A percentile compares a stretch with the other conserved stretches of the same genome.
These are phyloP conservation scores for Calonectria montana DNA, from an alignment of 2,329 filamentous ascomycete species.

Conservation along the genomic window DNA sequence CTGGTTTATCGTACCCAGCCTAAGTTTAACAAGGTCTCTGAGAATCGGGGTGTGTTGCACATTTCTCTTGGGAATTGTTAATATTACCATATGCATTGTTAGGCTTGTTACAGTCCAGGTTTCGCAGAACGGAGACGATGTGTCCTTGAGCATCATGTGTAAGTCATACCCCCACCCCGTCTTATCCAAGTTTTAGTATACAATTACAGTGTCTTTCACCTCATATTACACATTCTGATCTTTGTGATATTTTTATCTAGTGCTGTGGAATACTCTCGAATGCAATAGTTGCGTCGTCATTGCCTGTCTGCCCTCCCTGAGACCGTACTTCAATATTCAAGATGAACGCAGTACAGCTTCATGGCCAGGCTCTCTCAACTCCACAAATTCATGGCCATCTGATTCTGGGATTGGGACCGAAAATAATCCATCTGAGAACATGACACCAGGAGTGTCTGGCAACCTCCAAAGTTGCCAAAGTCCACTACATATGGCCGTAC, in stretches of 20 bases:
- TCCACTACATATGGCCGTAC: background rate
- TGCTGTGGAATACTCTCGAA: background rate
- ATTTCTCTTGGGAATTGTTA: background rate
- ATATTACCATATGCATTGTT: background rate
- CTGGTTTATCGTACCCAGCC: background rate
- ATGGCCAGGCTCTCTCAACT: background rate
- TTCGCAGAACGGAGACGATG: background rate
- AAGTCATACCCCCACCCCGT: background rate
- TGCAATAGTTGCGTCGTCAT: background rate
- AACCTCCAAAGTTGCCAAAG: background rate
- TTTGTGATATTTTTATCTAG: background rate
- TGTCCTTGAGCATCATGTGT: conserved; percentile 1
- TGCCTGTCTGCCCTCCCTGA: background rate
- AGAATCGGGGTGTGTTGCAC: background rate
- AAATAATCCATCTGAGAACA: background rate
- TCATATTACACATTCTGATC: background rate
- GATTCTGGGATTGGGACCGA: background rate
- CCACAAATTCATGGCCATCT: background rate
- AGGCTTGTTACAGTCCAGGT: background rate
- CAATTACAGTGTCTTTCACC: too few species aligned
- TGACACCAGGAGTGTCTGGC: too few species aligned
- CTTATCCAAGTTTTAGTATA: background rate
- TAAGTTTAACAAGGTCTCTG: background rate
- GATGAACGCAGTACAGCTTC: background rate
- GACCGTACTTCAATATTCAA: background rate